Conservation (phyloP, 148 eudicot species). For the Fagopyrum homotropicum region DNA sequence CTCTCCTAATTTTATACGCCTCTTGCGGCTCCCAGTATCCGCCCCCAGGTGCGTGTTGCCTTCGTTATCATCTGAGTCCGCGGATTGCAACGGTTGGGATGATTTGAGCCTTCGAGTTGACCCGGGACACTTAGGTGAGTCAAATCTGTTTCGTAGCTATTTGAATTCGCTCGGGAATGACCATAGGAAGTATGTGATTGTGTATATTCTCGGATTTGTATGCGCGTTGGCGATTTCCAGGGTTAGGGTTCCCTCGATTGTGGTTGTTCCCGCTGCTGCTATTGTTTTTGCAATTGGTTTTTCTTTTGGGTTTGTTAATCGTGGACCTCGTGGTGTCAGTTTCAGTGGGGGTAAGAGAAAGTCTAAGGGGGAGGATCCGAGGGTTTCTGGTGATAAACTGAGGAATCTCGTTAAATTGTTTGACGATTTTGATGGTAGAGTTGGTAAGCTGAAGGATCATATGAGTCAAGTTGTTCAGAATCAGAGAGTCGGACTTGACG, state of each 20-base stretch:
- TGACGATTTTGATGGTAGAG: constrained; percentile 39
- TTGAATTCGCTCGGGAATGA: constrained; percentile 50
- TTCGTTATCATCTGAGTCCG: not conserved
- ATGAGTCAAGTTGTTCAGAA: constrained; percentile 39
- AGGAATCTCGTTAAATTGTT: constrained; percentile 35
- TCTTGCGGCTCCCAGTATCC: not conserved
- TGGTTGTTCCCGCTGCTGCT: constrained; percentile 71
- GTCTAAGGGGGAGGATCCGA: constrained; percentile 29
- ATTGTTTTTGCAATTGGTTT: constrained; percentile 76
- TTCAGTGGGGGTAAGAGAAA: constrained; percentile 31
- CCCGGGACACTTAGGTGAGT: constrained; percentile 45
- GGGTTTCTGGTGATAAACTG: constrained; percentile 39
- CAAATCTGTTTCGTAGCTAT: constrained; percentile 40
- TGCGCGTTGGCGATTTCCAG: constrained; percentile 88
- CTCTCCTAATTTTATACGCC: not conserved
- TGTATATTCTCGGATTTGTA: constrained; percentile 73
- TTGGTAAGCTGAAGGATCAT: constrained; percentile 40
- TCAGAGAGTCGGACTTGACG: constrained; percentile 47
- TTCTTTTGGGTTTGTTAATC: constrained; percentile 70
- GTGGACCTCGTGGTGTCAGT: constrained; percentile 28
- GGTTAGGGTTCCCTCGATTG: constrained; percentile 71
- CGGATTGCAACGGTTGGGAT: constrained; percentile 61
- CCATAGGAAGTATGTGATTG: constrained; percentile 59
- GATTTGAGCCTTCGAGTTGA: constrained; percentile 32
- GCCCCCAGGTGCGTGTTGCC: constrained; percentile 6